Base-by-base conservation (phyloP, 495 filamentous ascomycete genomes). In the Monascus purpureus region DNA sequence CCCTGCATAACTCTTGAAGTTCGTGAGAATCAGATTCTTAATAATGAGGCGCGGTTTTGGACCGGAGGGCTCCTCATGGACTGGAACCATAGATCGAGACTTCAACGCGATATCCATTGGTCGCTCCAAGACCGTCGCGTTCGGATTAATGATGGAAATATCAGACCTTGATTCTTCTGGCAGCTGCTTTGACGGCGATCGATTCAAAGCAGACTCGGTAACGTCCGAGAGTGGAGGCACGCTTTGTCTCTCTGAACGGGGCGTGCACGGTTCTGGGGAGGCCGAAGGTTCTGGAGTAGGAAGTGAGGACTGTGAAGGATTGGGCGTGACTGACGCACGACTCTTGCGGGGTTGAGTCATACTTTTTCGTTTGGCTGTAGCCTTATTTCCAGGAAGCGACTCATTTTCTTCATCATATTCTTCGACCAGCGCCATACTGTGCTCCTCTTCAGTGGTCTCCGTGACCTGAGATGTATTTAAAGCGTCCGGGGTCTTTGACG, bases 1-100 rank as follows among this genome's bases (percentile, higher is more conserved):
- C 9, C 90, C 90, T 27, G 90, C 90, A 54, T 97, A 97, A 52
- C 86, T 94, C 66, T 97, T 97, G 69, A 97, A 97, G 53, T 97
- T 96, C 34, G 68, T 84, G 25, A 97, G 66, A 35, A 90, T 72
- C 31, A 97, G 57, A 40, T 90, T 80, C 16, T 82, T 85, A 38
- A 97, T 94, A 32, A 95, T 86, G 38, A 87, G 80, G 32, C 90
- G 77, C 36, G 80, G 55, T 49, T 82, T 88, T 9, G 86, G 80
- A 2, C 68, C 82, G 5, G 67, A 70, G 12, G 66, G 57, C 46
- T 87, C 81, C 45, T 82, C 75, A 14, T 72, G 58, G 24, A 65
- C 57, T 8, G 80, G 72, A 17, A 74, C 68, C 45, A 80, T 67
- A 13, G 73, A 73, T 31, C 88, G 77, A 17, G 84, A 84, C 56